These are phyloP conservation scores for Adansonia grandidieri DNA, from an alignment of 441 rosid species.

Conservation along the genomic window DNA sequence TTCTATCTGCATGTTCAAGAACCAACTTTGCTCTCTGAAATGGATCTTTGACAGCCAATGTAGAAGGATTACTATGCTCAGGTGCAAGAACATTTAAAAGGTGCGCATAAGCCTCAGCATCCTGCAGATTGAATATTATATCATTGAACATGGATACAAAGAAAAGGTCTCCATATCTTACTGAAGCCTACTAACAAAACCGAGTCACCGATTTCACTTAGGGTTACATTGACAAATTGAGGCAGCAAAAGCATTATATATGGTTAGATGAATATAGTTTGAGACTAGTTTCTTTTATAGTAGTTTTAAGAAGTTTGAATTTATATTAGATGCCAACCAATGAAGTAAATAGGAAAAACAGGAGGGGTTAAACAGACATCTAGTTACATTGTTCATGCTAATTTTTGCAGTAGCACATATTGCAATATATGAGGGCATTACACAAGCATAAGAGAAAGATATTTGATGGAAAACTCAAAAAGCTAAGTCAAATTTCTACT, in stretches of 20 bases:
- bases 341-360: not conserved
- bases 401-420: not conserved
- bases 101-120: conserved; percentile 92
- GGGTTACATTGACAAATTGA: conserved; percentile 1
- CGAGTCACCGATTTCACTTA: conserved; percentile 6
- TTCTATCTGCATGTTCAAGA: conserved; percentile 92
- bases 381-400: not conserved
- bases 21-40: conserved; percentile 79
- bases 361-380: not conserved
- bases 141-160: not conserved
- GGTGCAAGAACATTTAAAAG: conserved; percentile 92
- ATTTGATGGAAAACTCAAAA: not conserved
- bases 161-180: not conserved
- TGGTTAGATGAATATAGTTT: not conserved
- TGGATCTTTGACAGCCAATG: conserved; percentile 55
- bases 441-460: not conserved
- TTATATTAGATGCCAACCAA: not conserved
- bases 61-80: conserved; percentile 65
- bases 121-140: conserved; percentile 52
- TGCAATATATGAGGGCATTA: not conserved
- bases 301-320: not conserved
- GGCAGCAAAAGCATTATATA: not conserved
- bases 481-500: not conserved
- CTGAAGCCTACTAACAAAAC: conserved; percentile 1
- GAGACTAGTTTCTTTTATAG: not conserved